Evolutionary conservation across 371 early-diverging fungal species (phyloP), one percentile per base, ranked within the genome.

Genomic region (Mortierella polycephala): DNA sequence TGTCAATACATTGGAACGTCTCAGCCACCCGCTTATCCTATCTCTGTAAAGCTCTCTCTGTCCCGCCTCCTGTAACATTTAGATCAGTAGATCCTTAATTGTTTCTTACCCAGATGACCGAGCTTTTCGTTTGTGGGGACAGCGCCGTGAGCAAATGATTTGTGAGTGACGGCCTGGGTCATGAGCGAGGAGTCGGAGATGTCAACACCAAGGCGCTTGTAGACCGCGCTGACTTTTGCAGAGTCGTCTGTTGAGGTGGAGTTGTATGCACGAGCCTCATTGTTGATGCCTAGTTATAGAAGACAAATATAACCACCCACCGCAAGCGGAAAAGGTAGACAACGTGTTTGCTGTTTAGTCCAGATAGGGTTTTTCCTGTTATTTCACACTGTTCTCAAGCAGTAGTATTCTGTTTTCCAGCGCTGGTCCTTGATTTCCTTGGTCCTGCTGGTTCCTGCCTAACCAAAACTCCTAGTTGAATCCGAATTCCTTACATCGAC

Each of bases 131-230:
- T 93, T 57, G 86, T 83, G 57, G 87, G 86, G 4, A 84, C 79
- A 49, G 64, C 83, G 30, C 87, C 90, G 51, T 91, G 88, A 62
- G 86, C 83, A 65, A 76, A 90, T 10, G 93, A 92, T 80, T 86
- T 88, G 75, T 94, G 93, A 21, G 94, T 94, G 62, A 93, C 74
- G 14, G 91, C 89, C 59, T 86, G 91, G 62, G 82, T 75, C 72
- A 91, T 83, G 47, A 87, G 76, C 11, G 53, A 49, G 9, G 82
- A 67, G 58, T 87, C 85, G 21, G 80, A 81, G 60, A 92, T 84
- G 50, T 75, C 64, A n/a, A 88, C 50, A 46, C 83, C 83, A 9
- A 87, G 61, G 21, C 71, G 72, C 62, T 72, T 56, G 54, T 65
- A 77, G 64, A 77, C 73, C 0, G 64, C 64, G 47, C 54, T 65